A percentile compares a stretch with the other conserved stretches of the same genome.
Conservation (phyloP, 2,329 filamentous ascomycete genomes). For the Aspergillus transmontanensis region DNA sequence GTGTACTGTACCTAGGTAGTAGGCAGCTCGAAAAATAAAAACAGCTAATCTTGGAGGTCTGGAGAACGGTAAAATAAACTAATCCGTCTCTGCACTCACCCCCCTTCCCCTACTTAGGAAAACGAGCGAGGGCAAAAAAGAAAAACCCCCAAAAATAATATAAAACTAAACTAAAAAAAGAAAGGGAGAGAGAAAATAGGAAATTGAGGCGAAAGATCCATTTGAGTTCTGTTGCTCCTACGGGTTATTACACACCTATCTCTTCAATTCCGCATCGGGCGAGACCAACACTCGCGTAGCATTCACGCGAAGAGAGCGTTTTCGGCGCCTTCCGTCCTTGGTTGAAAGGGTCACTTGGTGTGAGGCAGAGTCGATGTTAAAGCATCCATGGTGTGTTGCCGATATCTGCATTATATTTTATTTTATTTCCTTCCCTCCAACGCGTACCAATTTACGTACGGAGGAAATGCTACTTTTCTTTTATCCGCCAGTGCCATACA, state of each 20-base stretch:
- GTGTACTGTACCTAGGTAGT: background rate
- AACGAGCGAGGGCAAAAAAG: background rate
- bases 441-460: background rate
- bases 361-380: background rate
- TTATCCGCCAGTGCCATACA: background rate
- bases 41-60: background rate
- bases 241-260: background rate
- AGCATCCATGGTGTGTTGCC: background rate
- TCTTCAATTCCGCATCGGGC: constrained; percentile 16
- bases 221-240: constrained; percentile 7
- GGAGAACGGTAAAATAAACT: background rate
- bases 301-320: constrained; percentile 10
- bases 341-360: background rate
- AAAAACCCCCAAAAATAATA: no score
- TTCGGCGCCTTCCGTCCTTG: constrained; percentile 21
- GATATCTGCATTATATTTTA: background rate
- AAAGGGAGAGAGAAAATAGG: constrained; percentile 1
- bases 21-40: background rate
- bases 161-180: constrained; percentile 4
- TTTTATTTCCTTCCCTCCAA: background rate
- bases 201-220: constrained; percentile 11
- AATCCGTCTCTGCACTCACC: background rate
- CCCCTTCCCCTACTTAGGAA: background rate
- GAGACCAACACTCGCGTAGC: background rate
- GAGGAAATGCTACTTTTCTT: background rate